phyloP scores from a whole-genome alignment of 345 rosid genomes.

The Firmiana major region DNA sequence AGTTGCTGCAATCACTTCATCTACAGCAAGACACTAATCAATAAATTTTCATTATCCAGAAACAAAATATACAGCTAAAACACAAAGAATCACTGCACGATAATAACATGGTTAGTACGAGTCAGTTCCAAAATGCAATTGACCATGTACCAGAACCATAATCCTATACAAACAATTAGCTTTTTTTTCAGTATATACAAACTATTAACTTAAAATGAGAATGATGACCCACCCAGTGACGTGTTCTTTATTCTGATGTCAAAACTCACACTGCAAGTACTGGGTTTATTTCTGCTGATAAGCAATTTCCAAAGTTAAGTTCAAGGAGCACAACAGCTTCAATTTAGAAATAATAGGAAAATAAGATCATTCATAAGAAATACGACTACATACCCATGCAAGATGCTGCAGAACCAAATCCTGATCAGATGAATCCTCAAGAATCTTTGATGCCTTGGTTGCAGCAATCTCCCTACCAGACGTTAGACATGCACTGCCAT shows the following conservation, averaged over 20 bases:
- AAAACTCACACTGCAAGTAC: constrained; percentile 78
- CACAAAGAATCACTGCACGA: neutral
- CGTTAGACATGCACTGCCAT: constrained; percentile 32
- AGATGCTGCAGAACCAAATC: constrained; percentile 90
- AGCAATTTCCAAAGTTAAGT: constrained; percentile 17
- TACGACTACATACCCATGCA: constrained; percentile 69
- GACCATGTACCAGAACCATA: constrained; percentile 14
- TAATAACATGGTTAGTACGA: neutral
- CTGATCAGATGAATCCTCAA: constrained; percentile 81
- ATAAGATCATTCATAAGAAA: constrained; percentile 12
- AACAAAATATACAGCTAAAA: constrained; percentile 5
- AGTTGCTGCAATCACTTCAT: constrained; percentile 73
- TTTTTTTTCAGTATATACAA: too few species aligned
- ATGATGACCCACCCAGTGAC: constrained; percentile 64
- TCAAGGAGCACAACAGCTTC: constrained; percentile 15
- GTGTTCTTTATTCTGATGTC: constrained; percentile 73
- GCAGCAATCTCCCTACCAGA: constrained; percentile 80
- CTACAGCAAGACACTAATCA: constrained; percentile 35
- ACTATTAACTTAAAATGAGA: too few species aligned
- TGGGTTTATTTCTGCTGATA: constrained; percentile 70
- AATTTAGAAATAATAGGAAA: neutral
- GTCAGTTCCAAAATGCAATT: neutral
- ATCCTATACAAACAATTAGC: constrained; percentile 17
- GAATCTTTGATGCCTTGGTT: constrained; percentile 87
- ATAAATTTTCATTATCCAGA: neutral